These are phyloP conservation scores for Hanseniaspora nectarophila DNA, from an alignment of 805 yeast genomes.

Conservation along the genomic window DNA sequence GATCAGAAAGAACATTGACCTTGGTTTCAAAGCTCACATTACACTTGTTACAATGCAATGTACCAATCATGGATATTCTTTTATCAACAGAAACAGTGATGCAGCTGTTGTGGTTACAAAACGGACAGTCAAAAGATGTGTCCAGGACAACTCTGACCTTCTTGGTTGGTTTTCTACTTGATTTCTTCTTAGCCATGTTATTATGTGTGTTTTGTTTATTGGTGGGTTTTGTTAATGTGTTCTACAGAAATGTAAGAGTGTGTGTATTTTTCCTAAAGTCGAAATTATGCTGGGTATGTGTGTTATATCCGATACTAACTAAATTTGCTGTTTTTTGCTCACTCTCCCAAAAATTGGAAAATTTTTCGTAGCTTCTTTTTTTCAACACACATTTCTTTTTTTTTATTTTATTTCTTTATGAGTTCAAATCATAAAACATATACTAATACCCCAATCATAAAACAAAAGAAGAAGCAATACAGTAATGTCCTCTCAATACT, in stretches of 20 bases:
- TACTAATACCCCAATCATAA: neutral
- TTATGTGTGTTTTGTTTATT: neutral
- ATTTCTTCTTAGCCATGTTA: slow-evolving; percentile 60
- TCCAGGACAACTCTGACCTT: slow-evolving; percentile 69
- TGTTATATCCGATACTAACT: no score
- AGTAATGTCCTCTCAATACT: slow-evolving; percentile 21
- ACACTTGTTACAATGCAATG: slow-evolving; percentile 78
- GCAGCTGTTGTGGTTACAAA: slow-evolving; percentile 90
- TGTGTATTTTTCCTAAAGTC: no score
- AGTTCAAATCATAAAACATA: no score
- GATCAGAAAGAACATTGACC: slow-evolving; percentile 64
- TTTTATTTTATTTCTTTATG: no score
- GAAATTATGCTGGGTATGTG: no score
- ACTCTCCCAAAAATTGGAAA: no score
- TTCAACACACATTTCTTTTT: no score
- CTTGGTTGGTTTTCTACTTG: slow-evolving; percentile 70
- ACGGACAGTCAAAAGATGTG: slow-evolving; percentile 75
- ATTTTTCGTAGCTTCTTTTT: no score
- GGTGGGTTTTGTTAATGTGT: no score
- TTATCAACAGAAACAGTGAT: slow-evolving; percentile 82
- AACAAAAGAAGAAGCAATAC: neutral
- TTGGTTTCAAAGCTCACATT: slow-evolving; percentile 88
- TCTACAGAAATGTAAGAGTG: no score
- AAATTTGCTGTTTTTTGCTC: no score
- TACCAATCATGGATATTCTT: slow-evolving; percentile 62